Percentiles rank a stretch among this genome's conserved stretches.
Conservation (phyloP, 805 yeast genomes). For the Wickerhamiella azyma region DNA sequence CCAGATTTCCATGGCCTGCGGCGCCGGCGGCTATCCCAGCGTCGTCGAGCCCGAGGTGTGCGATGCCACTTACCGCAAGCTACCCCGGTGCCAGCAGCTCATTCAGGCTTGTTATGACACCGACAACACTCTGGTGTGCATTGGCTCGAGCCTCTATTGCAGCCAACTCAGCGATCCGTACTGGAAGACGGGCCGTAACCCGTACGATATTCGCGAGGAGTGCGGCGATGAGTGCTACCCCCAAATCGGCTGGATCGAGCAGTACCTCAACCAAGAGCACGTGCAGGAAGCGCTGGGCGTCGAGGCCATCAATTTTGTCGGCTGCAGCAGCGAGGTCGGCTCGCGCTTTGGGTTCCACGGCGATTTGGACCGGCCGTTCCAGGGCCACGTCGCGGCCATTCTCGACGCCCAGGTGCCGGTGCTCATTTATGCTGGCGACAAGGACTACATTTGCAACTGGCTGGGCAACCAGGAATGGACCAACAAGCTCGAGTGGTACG, state of each 20-base stretch:
- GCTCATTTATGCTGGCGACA: constrained; percentile 87
- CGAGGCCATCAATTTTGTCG: constrained; percentile 48
- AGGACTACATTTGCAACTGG: constrained; percentile 95
- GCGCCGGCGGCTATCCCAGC: constrained; percentile 69
- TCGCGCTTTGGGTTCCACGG: constrained; percentile 73
- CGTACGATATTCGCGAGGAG: constrained; percentile 75
- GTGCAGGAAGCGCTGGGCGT: constrained; percentile 75
- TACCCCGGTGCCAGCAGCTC: constrained; percentile 67
- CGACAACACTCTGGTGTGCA: constrained; percentile 69
- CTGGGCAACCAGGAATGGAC: constrained; percentile 87
- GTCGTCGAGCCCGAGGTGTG: constrained; percentile 73
- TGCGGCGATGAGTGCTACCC: constrained; percentile 72
- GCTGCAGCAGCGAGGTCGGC: constrained; percentile 52
- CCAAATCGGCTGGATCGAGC: constrained; percentile 54
- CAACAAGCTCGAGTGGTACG: constrained; percentile 51
- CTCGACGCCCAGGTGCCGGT: constrained; percentile 68
- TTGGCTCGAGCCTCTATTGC: constrained; percentile 86
- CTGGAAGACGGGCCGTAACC: constrained; percentile 78
- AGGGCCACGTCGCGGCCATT: constrained; percentile 50
- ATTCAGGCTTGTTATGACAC: constrained; percentile 67
- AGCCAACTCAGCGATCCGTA: constrained; percentile 67
- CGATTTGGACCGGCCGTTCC: constrained; percentile 89
- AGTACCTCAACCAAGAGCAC: constrained; percentile 60
- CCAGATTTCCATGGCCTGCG: constrained; percentile 92
- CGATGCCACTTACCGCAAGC: constrained; percentile 46